Base-by-base conservation (phyloP, 164 flowering plant genomes). In the Liriodendron chinense region DNA sequence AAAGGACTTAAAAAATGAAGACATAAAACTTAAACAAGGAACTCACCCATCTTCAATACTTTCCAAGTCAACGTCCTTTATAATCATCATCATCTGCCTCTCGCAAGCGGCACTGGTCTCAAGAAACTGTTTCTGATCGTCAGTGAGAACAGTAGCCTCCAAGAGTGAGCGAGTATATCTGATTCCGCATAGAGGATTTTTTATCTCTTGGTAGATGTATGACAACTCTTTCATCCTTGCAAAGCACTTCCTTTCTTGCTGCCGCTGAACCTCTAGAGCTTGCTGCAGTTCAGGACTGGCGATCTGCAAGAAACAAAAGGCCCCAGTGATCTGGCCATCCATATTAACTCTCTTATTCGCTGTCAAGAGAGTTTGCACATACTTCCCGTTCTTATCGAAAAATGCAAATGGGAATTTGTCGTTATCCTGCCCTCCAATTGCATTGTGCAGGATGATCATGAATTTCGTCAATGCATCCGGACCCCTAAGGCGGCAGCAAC, bases 61-160 rank as follows among this genome's bases (percentile, higher is more conserved):
- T 59, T 92, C 91, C 71, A 89, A 74, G 82, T 92, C 87, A 34
- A 87, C 83, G 77, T 96, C 97, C 73, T 69, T 79, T 61, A 96
- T 76, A 56, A 96, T 88, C 88, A 84, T 92, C 78, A 78, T 75
- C 87, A 96, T 91, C 81, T 96, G 99, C 86, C 85, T 92, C 87
- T 94, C 96, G 83, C 99, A 96, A 72, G 99, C 97, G 80, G 86
- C 83, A 81, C 92, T 90, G 1, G 97, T 96, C 86, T 94, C 97
- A 69, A 96, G 87, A 76, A 89, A 90, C 87, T 92, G 99, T 81
- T 86, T 94, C 78, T 94, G 99, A 80, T 91, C 93, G 64, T 96
- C 98, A 47, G 85, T 85, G 78, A 96, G 85, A 47, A 83, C 85
- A 3, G 97, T 88, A 47, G 88, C 85, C 80, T 92, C 96, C 87